Conservation (phyloP, 2,329 filamentous ascomycete species). For the Colletotrichum sp. region DNA sequence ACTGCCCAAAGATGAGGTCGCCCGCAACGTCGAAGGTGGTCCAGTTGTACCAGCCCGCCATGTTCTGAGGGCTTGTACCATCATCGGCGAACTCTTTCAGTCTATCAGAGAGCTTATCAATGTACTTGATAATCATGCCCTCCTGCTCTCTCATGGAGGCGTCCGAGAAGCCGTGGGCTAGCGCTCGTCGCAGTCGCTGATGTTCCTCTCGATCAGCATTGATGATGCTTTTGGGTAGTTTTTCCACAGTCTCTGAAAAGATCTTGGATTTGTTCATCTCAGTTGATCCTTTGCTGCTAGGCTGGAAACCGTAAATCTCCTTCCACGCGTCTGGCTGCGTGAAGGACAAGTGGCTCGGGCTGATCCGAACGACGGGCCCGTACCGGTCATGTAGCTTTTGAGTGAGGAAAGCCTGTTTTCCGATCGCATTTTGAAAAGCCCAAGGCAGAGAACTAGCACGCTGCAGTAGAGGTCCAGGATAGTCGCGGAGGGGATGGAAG, state of each 20-base stretch:
- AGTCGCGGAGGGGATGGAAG: constrained; percentile 36
- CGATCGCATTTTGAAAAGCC: neutral
- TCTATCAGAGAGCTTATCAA: constrained; percentile 25
- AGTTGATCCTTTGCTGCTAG: neutral
- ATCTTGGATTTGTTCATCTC: constrained; percentile 1
- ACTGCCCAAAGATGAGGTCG: constrained; percentile 32
- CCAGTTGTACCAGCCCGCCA: constrained; percentile 10
- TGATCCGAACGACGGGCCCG: constrained; percentile 41
- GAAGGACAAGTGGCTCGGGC: constrained; percentile 44
- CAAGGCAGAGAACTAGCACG: constrained; percentile 1
- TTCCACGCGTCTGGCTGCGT: constrained; percentile 38
- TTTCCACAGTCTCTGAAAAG: neutral
- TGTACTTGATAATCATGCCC: constrained; percentile 28
- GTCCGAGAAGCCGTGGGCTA: constrained; percentile 34
- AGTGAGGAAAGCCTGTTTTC: neutral
- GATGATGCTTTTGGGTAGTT: neutral
- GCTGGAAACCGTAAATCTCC: constrained; percentile 41
- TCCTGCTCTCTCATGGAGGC: constrained; percentile 35
- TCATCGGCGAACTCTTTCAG: neutral
- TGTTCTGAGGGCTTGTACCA: neutral
- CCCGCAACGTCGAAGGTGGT: constrained; percentile 24
- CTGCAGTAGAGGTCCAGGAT: constrained; percentile 31
- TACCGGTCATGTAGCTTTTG: constrained; percentile 27
- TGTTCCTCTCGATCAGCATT: constrained; percentile 23
- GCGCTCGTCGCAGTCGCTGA: constrained; percentile 23